phyloP scores from a whole-genome alignment of 1,284 basidiomycete genomes.

The Agroathelia rolfsii region DNA sequence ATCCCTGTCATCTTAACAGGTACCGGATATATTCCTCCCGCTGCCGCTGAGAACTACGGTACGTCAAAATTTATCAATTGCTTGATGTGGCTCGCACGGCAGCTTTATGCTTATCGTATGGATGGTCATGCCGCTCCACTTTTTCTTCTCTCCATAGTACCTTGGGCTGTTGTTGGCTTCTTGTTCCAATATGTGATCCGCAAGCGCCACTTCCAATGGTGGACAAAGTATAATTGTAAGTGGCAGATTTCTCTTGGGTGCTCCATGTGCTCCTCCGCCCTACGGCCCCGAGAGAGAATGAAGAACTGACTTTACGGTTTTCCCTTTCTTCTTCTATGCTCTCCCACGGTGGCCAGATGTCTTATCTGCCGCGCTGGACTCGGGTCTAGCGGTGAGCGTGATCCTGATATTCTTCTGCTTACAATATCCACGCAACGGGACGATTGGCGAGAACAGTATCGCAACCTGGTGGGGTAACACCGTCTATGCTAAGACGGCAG shows the following conservation, averaged over 20 bases:
- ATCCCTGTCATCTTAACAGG: conserved; percentile 47
- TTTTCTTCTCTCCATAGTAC: too few species aligned
- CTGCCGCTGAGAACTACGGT: conserved; percentile 34
- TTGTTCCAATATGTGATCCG: conserved; percentile 47
- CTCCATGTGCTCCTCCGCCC: conserved; percentile 1
- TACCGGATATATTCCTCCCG: conserved; percentile 40
- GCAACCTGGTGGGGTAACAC: conserved; percentile 69
- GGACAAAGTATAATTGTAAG: conserved; percentile 45
- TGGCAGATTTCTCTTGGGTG: conserved; percentile 1
- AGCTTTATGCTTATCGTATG: too few species aligned
- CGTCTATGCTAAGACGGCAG: conserved; percentile 34
- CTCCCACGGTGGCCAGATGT: too few species aligned
- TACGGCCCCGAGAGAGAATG: too few species aligned
- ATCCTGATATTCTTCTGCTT: conserved; percentile 49
- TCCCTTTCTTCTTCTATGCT: too few species aligned
- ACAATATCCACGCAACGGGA: conserved; percentile 55
- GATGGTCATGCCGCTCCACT: too few species aligned
- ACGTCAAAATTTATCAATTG: too few species aligned
- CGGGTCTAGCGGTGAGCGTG: conserved; percentile 39
- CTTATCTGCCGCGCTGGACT: conserved; percentile 50
- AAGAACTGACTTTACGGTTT: too few species aligned
- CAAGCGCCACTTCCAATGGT: conserved; percentile 40
- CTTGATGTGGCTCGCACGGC: too few species aligned
- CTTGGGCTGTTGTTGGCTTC: conserved; percentile 41
- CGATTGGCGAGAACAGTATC: conserved; percentile 43